A percentile compares a stretch with the other conserved stretches of the same genome.
Conservation (phyloP, 2,329 filamentous ascomycete genomes). For the Neonectria magnoliae region DNA sequence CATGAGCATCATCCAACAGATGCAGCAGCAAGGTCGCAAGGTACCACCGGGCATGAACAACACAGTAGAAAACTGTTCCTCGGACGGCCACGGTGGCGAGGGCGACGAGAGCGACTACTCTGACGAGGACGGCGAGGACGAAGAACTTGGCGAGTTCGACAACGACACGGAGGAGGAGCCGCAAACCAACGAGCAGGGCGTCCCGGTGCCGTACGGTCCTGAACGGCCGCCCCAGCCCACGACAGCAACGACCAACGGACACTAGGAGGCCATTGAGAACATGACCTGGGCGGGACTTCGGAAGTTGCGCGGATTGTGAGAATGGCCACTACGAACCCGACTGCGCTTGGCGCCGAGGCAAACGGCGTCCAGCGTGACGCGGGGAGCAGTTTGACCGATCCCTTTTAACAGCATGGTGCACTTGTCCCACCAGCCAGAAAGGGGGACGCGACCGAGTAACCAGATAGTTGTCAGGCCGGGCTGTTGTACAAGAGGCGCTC, state of each 20-base stretch:
- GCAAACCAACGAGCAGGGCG: slow-evolving; percentile 48
- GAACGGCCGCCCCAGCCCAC: slow-evolving; percentile 57
- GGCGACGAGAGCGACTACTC: slow-evolving; percentile 72
- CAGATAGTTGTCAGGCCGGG: slow-evolving; percentile 24
- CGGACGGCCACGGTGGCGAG: slow-evolving; percentile 60
- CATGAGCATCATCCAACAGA: slow-evolving; percentile 92
- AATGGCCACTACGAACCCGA: slow-evolving; percentile 2
- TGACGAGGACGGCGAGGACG: slow-evolving; percentile 70
- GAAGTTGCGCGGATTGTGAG: slow-evolving; percentile 5
- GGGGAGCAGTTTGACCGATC: slow-evolving; percentile 13
- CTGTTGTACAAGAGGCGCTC: slow-evolving; percentile 30
- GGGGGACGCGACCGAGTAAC: slow-evolving; percentile 19
- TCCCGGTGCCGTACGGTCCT: slow-evolving; percentile 57
- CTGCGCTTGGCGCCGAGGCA: neutral
- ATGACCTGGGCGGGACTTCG: slow-evolving; percentile 26
- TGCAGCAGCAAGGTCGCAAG: slow-evolving; percentile 93
- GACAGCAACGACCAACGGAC: slow-evolving; percentile 55
- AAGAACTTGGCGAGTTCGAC: slow-evolving; percentile 72
- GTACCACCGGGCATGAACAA: slow-evolving; percentile 71
- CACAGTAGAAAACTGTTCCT: slow-evolving; percentile 69
- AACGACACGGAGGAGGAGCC: slow-evolving; percentile 66
- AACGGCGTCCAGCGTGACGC: slow-evolving; percentile 14
- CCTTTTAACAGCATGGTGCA: slow-evolving; percentile 23
- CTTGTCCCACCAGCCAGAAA: slow-evolving; percentile 12
- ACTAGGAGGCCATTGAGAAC: slow-evolving; percentile 48